Base-by-base conservation (phyloP, 805 yeast genomes). In the Yamadazyma akitaensis region DNA sequence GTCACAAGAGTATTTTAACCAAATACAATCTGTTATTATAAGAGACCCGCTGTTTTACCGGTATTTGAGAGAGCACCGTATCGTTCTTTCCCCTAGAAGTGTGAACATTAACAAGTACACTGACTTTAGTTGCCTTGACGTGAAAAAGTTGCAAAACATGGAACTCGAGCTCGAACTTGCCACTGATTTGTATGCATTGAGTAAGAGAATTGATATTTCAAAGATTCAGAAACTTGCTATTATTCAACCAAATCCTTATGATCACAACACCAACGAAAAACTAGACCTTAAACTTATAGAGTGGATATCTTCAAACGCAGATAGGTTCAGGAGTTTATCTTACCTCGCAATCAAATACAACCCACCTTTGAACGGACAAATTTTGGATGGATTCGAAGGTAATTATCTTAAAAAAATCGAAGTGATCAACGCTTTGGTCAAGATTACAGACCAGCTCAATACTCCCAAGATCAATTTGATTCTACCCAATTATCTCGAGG, bases 371-470 rank as follows among this genome's bases (percentile, higher is more conserved):
- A 79, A 78, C 56, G 88, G 85, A 0, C 68, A 72, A 31, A 73
- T 82, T 12, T 67, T 62, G 14, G 86, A 84, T 59, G 88, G 88
- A 2, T 76, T 82, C 35, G 92, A 85, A 56, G 95, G 95, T 0
- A 85, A 86, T 54, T 84, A 80, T 53, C 58, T 77, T 6, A 74
- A 89, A 49, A 73, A 89, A 55, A 69, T 79, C 44, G 72, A 68
- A 25, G 55, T 85, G 11, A 84, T 75, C 54, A 71, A 72, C 19
- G 60, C 64, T 0, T 18, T 52, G 8, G 46, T 46, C 4, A 35
- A 46, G 24, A 34, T 45, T 13, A 25, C 50, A 1, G 45, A 42
- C 17, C 31, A 18, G 11, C 35, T 44, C 28, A n/a, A 31, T 2
- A 33, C 43, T 2, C 51, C 50, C n/a, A 47, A 46, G 37, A 64